Conservation (phyloP, 2,329 filamentous ascomycete species). For the Fusarium tuaranense region DNA sequence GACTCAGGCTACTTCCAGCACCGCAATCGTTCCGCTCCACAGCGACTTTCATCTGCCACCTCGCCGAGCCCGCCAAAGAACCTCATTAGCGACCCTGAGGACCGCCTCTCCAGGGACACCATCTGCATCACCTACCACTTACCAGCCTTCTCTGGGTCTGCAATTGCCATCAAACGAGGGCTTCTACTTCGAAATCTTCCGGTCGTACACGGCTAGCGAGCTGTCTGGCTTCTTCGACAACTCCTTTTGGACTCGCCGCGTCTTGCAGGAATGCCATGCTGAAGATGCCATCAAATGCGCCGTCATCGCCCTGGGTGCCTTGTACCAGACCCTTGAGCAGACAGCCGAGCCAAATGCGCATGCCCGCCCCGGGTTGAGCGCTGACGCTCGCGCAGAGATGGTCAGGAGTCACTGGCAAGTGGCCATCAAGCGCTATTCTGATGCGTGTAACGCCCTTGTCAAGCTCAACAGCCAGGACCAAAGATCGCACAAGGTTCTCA, state of each 20-base stretch:
- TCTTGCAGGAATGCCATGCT: slow-evolving; percentile 72
- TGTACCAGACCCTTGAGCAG: slow-evolving; percentile 75
- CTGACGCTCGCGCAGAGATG: slow-evolving; percentile 42
- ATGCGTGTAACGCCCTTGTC: slow-evolving; percentile 65
- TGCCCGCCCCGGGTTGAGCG: slow-evolving; percentile 13
- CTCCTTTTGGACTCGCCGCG: slow-evolving; percentile 72
- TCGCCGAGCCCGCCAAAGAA: slow-evolving; percentile 44
- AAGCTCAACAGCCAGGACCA: slow-evolving; percentile 57
- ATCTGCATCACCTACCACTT: slow-evolving; percentile 48
- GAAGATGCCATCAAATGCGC: slow-evolving; percentile 73
- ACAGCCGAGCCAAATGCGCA: slow-evolving; percentile 62
- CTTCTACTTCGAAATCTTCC: slow-evolving; percentile 73
- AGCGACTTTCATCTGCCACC: slow-evolving; percentile 47
- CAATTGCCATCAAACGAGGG: slow-evolving; percentile 64
- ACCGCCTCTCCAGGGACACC: slow-evolving; percentile 40
- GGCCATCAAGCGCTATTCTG: slow-evolving; percentile 69
- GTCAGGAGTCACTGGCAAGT: slow-evolving; percentile 68
- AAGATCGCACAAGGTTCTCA: slow-evolving; percentile 62
- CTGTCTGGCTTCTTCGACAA: slow-evolving; percentile 76
- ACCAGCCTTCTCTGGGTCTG: slow-evolving; percentile 59
- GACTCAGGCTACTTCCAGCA: slow-evolving; percentile 29
- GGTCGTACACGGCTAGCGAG: slow-evolving; percentile 69
- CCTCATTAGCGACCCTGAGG: slow-evolving; percentile 27
- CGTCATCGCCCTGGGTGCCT: slow-evolving; percentile 73
- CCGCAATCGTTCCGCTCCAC: slow-evolving; percentile 29